These are phyloP conservation scores for Blakeslea trispora DNA, from an alignment of 371 early-diverging fungal species.

Conservation along the genomic window DNA sequence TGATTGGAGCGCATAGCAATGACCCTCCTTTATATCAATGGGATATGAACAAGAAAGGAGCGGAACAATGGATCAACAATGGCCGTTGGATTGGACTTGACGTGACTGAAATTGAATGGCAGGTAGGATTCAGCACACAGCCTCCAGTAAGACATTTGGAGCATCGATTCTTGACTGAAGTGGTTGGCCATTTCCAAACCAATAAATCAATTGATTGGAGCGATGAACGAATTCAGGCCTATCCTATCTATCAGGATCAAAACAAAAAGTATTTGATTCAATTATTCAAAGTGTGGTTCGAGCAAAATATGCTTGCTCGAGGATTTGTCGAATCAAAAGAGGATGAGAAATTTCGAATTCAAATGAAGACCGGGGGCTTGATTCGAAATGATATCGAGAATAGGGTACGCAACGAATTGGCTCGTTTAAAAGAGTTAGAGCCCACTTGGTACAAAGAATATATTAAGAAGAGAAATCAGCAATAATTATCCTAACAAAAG, in stretches of 20 bases:
- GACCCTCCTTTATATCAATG: slow-evolving; percentile 32
- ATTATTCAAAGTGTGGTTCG: slow-evolving; percentile 30
- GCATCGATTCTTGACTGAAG: slow-evolving; percentile 19
- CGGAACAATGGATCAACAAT: slow-evolving; percentile 37
- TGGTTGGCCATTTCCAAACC: slow-evolving; percentile 14
- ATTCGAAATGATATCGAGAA: slow-evolving; percentile 18
- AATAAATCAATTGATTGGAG: slow-evolving; percentile 24
- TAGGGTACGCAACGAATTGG: slow-evolving; percentile 15
- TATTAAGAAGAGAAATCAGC: slow-evolving; percentile 11
- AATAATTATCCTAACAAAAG: slow-evolving; percentile 3
- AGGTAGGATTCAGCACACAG: slow-evolving; percentile 14
- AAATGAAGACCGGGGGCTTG: slow-evolving; percentile 17
- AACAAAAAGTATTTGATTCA: slow-evolving; percentile 35
- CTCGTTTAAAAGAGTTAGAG: slow-evolving; percentile 18
- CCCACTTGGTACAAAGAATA: slow-evolving; percentile 31
- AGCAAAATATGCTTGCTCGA: slow-evolving; percentile 26
- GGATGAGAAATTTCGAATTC: slow-evolving; percentile 4
- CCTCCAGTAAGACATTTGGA: slow-evolving; percentile 18
- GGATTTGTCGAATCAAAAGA: neutral
- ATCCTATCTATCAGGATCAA: slow-evolving; percentile 17
- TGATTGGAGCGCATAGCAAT: slow-evolving; percentile 28
- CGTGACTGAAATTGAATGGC: slow-evolving; percentile 30
- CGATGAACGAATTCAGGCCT: slow-evolving; percentile 31
- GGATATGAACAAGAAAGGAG: slow-evolving; percentile 16
- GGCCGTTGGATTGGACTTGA: slow-evolving; percentile 33